Conservation (phyloP, 345 rosid genomes). For the Linum lewisii region DNA sequence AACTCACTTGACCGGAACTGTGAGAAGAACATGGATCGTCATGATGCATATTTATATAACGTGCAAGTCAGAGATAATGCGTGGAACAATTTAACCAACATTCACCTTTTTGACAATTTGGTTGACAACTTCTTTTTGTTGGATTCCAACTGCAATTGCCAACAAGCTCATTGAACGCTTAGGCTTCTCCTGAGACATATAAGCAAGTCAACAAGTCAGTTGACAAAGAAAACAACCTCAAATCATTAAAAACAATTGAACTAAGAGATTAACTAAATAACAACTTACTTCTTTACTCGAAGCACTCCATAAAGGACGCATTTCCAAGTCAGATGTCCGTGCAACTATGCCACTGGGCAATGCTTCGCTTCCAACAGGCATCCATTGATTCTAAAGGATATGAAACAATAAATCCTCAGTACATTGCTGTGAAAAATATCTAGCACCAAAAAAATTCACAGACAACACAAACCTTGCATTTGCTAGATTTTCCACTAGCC, state of each 20-base stretch:
- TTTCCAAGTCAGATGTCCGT: slow-evolving; percentile 48
- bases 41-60: neutral
- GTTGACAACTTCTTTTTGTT: slow-evolving; percentile 61
- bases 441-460: neutral
- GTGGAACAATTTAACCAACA: neutral
- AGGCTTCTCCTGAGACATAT: slow-evolving; percentile 25
- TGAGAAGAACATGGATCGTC: slow-evolving; percentile 7
- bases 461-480: slow-evolving; percentile 54
- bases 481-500: slow-evolving; percentile 19
- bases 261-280: too few species aligned
- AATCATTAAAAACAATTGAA: neutral
- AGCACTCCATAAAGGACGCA: slow-evolving; percentile 48
- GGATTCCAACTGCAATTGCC: slow-evolving; percentile 66
- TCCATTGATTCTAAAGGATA: slow-evolving; percentile 32
- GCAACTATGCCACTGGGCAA: slow-evolving; percentile 61
- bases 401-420: neutral
- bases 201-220: neutral
- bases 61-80: neutral
- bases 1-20: slow-evolving; percentile 38
- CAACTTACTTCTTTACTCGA: slow-evolving; percentile 30
- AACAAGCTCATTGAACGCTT: slow-evolving; percentile 39
- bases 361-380: slow-evolving; percentile 45
- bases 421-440: neutral
- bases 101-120: slow-evolving; percentile 56
- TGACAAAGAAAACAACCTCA: neutral